Evolutionary conservation across 23 red algal genomes (phyloP).

Genomic region (Gracilariopsis chorda): DNA sequence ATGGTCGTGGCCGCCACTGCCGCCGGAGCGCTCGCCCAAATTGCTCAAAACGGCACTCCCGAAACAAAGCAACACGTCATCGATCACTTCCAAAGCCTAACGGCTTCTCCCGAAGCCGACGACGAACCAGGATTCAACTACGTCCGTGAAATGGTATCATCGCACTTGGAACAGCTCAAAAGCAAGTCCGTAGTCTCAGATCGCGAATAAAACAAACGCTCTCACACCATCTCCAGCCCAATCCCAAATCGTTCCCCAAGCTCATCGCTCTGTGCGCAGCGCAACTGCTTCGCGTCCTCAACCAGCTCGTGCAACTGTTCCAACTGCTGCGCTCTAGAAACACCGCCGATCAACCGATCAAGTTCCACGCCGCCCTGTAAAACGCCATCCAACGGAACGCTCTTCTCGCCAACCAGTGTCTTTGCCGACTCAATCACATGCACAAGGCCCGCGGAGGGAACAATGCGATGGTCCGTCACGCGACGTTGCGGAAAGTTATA

Average conservation of each 20-base stretch:
- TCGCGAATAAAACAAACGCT: not conserved
- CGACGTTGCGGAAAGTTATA: constrained; percentile 93
- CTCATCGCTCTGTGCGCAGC: not conserved
- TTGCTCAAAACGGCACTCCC: constrained; percentile 21
- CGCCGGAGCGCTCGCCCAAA: constrained; percentile 32
- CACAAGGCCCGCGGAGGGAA: not conserved
- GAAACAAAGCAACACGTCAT: constrained; percentile 14
- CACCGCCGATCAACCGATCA: constrained; percentile 31
- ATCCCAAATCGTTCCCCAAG: not conserved
- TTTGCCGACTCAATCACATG: constrained; percentile 11
- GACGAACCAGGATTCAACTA: constrained; percentile 40
- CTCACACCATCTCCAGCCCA: not conserved
- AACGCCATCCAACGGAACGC: constrained; percentile 33
- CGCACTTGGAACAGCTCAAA: constrained; percentile 40
- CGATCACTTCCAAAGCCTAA: not conserved
- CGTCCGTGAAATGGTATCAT: constrained; percentile 13
- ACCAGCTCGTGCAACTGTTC: constrained; percentile 1
- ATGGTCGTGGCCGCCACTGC: constrained; percentile 47
- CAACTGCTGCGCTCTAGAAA: not conserved
- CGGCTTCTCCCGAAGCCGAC: not conserved
- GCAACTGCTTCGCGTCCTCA: constrained; percentile 18
- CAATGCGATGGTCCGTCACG: constrained; percentile 89
- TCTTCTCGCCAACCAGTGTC: constrained; percentile 26
- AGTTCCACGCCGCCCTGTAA: constrained; percentile 60
- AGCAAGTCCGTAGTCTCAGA: not conserved